Evolutionary conservation across 768 basidiomycete species (phyloP).

Genomic region (Tricholoma bakamatsutake): DNA sequence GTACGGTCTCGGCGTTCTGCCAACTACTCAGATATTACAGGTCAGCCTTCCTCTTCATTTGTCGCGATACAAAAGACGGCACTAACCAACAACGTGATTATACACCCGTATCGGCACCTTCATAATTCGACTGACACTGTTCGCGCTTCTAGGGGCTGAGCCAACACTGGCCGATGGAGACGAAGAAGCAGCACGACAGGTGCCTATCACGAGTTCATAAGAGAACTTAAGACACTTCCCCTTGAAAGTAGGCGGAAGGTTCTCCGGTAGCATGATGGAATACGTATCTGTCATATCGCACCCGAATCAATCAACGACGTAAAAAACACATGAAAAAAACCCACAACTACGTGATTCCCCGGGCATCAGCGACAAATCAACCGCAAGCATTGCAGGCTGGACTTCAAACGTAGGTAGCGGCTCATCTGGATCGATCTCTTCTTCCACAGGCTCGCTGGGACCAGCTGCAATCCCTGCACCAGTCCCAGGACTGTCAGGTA

Average conservation of each 20-base stretch:
- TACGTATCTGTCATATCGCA: constrained; percentile 60
- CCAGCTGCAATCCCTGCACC: background rate
- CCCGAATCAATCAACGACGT: background rate
- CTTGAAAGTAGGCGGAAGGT: constrained; percentile 85
- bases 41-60: constrained; percentile 3
- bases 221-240: constrained; percentile 82
- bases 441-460: constrained; percentile 18
- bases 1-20: constrained; percentile 56
- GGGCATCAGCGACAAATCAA: constrained; percentile 77
- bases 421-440: constrained; percentile 52
- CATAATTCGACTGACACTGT: constrained; percentile 70
- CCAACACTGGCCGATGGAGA: constrained; percentile 18
- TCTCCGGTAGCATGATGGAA: constrained; percentile 64
- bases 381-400: constrained; percentile 81
- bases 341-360: constrained; percentile 81
- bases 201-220: constrained; percentile 87
- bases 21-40: constrained; percentile 30
- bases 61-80: background rate
- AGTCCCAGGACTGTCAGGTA: constrained; percentile 4
- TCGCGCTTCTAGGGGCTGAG: constrained; percentile 30
- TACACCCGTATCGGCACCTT: constrained; percentile 90
- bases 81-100: constrained; percentile 72
- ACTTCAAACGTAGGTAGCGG: constrained; percentile 84
- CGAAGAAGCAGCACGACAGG: constrained; percentile 56
- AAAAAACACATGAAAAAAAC: constrained; percentile 23